Evolutionary conservation across 441 rosid species (phyloP).

Genomic region (Macaranga tanarius): DNA sequence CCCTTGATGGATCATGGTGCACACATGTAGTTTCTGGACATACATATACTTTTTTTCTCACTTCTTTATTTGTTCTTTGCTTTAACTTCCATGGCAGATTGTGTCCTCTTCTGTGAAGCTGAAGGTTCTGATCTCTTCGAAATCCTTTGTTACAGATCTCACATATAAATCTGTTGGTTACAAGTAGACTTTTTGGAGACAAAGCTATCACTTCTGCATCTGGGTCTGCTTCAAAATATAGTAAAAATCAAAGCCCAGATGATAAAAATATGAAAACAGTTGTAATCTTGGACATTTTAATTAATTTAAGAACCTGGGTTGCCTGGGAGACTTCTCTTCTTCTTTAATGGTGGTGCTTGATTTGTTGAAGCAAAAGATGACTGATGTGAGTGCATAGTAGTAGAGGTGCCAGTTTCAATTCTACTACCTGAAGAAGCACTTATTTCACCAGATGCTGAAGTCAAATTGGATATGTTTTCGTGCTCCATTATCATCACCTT

Average conservation of each 20-base stretch:
- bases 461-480: conserved; percentile 52
- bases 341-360: conserved; percentile 43
- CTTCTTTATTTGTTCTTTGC: conserved; percentile 48
- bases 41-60: conserved; percentile 50
- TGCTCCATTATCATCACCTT: conserved; percentile 36
- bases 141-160: conserved; percentile 72
- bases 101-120: conserved; percentile 68
- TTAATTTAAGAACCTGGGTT: conserved; percentile 47
- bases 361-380: conserved; percentile 37
- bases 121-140: conserved; percentile 65
- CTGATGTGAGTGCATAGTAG: conserved; percentile 31
- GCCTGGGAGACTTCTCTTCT: conserved; percentile 61
- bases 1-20: conserved; percentile 55
- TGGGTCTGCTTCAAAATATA: conserved; percentile 44
- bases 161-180: conserved; percentile 58
- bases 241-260: background rate
- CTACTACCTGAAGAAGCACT: conserved; percentile 46
- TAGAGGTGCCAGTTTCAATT: conserved; percentile 20
- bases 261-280: background rate
- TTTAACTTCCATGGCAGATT: conserved; percentile 65
- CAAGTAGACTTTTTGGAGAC: conserved; percentile 52
- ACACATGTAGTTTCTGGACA: conserved; percentile 58
- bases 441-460: conserved; percentile 50
- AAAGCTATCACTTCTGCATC: conserved; percentile 58
- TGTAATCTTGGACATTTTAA: background rate